Base-by-base conservation (phyloP, 768 basidiomycete genomes). In the Hericium rajendrae region DNA sequence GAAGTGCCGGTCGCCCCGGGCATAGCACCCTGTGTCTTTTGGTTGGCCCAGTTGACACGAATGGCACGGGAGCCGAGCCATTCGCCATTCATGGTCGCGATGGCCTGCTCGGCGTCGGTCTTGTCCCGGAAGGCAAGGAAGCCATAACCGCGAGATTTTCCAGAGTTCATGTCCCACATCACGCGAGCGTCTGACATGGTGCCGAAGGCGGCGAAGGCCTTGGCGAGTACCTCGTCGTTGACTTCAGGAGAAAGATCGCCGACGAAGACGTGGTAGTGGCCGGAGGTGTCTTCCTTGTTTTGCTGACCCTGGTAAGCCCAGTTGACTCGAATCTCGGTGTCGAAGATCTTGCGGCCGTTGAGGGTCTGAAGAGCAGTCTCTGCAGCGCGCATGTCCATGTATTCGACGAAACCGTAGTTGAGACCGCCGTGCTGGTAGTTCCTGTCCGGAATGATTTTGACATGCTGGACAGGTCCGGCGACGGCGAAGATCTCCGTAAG, bases 81-180 rank as follows among this genome's bases (percentile, higher is more conserved):
- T 78, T 99, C 95, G 57, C 97, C 97, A 68, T 99, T 99, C 97
- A 99, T 99, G 59, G 95, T 94, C 37, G 91, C 89, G 70, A 99
- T 99, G 46, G 97, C 97, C 72, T 98, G 97, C 71, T 99, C 97
- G 37, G 97, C 97, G 67, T 99, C 97, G 54, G 95, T 92, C 75
- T 95, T 94, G 78, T 99, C 97, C 66, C 95, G 83, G 82, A 97
- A 98, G 2, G 95, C 94, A 62, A 98, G 82, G 81, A 98, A 98
- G 53, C 95, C 94, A 69, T 98, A 97, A 43, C 95, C 95, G 66
- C 95, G 88, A 67, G 88, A 92, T 76, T 98, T 97, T 60, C 97
- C 97, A 54, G 94, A 95, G 74, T 94, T 97, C 93, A 98, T 97
- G 71, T 99, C 97, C 95, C 95, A 98, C 95, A 98, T 98, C 59